These are phyloP conservation scores for Pichia cabralensis DNA, from an alignment of 805 yeast species.

Conservation along the genomic window DNA sequence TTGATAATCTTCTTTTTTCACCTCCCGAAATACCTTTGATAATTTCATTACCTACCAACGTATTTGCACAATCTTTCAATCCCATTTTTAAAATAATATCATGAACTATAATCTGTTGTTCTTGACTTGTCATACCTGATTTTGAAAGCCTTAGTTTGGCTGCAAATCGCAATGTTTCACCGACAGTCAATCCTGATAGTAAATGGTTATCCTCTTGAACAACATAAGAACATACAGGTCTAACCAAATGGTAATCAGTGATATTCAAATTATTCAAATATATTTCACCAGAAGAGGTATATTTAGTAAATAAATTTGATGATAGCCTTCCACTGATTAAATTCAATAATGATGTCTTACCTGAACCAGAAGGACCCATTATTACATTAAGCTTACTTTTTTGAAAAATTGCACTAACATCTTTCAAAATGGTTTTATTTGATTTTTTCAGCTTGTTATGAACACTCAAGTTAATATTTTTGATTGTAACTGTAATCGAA, in stretches of 20 bases:
- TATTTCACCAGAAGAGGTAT: conserved; percentile 32
- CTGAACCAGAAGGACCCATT: conserved; percentile 78
- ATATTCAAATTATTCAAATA: conserved; percentile 30
- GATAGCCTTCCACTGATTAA: conserved; percentile 49
- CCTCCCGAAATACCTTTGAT: conserved; percentile 66
- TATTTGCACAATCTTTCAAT: conserved; percentile 65
- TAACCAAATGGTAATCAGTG: conserved; percentile 21
- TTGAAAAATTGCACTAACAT: conserved; percentile 41
- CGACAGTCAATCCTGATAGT: conserved; percentile 61
- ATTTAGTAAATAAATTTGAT: conserved; percentile 21
- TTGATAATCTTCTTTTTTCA: conserved; percentile 75
- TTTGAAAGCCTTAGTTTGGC: conserved; percentile 56
- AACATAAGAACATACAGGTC: conserved; percentile 59
- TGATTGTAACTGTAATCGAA: conserved; percentile 12
- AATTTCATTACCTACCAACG: conserved; percentile 51
- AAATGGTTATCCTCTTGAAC: conserved; percentile 73
- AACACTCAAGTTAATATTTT: conserved; percentile 18
- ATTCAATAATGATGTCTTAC: conserved; percentile 61
- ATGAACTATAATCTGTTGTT: conserved; percentile 40
- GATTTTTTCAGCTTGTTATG: conserved; percentile 12
- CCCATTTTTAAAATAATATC: conserved; percentile 60
- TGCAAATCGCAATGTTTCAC: conserved; percentile 66
- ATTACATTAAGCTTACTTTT: conserved; percentile 57
- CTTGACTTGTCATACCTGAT: conserved; percentile 24
- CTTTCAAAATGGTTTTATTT: conserved; percentile 28